Evolutionary conservation across 176 grass and related monocot genomes (phyloP).

Genomic region (Bromus sterilis): DNA sequence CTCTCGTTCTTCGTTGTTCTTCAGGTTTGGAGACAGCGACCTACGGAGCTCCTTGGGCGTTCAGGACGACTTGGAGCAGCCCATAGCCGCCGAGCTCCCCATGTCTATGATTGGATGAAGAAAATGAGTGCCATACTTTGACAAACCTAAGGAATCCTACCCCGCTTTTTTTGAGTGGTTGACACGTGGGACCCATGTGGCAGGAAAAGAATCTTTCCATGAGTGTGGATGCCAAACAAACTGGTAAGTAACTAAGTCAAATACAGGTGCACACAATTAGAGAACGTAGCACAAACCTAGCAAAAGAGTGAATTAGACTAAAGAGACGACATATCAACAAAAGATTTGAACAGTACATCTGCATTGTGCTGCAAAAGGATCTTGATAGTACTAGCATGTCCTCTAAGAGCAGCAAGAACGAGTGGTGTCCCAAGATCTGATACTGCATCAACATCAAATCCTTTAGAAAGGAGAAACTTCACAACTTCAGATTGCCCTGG

Average conservation of each 20-base stretch:
- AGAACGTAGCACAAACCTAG: neutral
- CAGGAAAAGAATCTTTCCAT: neutral
- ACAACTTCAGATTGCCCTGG: slow-evolving; percentile 24
- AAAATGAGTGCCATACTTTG: neutral
- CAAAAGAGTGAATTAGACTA: neutral
- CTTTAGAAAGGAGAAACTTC: slow-evolving; percentile 36
- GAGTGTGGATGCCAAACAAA: neutral
- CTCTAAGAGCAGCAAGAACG: slow-evolving; percentile 8
- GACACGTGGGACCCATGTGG: neutral
- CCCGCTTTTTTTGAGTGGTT: neutral
- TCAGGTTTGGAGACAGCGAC: no score
- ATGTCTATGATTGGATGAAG: neutral
- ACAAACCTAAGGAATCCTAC: neutral
- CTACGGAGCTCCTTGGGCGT: no score
- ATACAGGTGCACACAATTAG: neutral
- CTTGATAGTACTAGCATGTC: slow-evolving; percentile 15
- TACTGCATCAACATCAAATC: slow-evolving; percentile 14
- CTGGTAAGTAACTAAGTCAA: neutral
- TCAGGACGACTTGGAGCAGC: no score
- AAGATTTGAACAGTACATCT: neutral
- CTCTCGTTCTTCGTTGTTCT: no score
- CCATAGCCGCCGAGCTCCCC: no score
- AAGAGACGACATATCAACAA: neutral
- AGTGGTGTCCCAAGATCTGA: slow-evolving; percentile 19
- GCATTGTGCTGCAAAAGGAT: slow-evolving; percentile 19